Evolutionary conservation across 2,329 filamentous ascomycete species (phyloP), one percentile per base, ranked within the genome.

Genomic region (Chrysoporthe puriensis): DNA sequence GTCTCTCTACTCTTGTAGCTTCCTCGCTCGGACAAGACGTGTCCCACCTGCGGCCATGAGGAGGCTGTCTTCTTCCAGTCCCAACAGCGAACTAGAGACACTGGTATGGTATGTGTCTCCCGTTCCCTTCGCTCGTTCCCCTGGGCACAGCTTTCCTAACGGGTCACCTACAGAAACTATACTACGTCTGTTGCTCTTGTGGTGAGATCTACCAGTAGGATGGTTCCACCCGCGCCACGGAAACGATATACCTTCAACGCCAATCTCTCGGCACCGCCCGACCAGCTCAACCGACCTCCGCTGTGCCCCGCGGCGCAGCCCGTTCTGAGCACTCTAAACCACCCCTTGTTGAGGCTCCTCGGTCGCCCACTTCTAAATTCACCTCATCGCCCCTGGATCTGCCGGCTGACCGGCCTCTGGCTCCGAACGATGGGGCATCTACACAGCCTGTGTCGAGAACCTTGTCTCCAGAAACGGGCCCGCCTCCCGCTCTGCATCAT

Each of bases 21-120:
- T 79, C 96, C 96, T 72, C 91, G 94, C 75, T 90, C 93, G 74
- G 92, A 93, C 78, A 93, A 92, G 81, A 86, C 86, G 69, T 99
- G 96, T 82, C 93, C 94, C 63, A 86, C 85, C 73, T 99, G 96
- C 84, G 86, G 87, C 72, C 91, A 96, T 79, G 88, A 89, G 73
- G 94, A 98, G 81, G 94, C 94, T 58, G 96, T 99, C 69, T 99
- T 97, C 83, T 99, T 99, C 84, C 96, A 99, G 83, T 97, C 94
- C 70, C 96, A 99, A 79, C 94, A 98, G 83, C 91, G 96, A 80
- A 97, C 91, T 73, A 93, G 93, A 61, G 94, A 98, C 80, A 99
- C 96, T 57, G 96, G 96, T 83, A 99, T 99, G 96, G 96, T 98
- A 81, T 85, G 91, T 66, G 13, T 8, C 34, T 16, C 34, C 54